phyloP scores from a whole-genome alignment of 257 asterid species.

The Solanum medicagineum region DNA sequence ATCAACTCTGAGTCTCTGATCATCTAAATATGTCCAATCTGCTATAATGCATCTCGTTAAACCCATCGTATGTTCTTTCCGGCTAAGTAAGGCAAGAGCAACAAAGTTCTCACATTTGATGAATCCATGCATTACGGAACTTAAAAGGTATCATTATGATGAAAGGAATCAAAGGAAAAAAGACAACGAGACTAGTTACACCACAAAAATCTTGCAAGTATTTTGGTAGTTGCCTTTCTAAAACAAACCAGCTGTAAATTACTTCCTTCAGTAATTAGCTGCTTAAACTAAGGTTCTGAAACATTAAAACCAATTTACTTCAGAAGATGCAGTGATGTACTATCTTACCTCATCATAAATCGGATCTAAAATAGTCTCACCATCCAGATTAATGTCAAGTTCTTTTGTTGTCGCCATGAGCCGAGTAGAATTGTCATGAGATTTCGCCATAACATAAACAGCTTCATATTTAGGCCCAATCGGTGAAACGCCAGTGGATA shows the following conservation, averaged over 20 bases:
- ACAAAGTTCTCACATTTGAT: not conserved
- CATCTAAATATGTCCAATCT: not conserved
- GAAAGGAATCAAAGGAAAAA: not conserved
- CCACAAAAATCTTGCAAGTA: not conserved
- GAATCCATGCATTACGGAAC: not conserved
- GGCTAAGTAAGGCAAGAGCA: not conserved
- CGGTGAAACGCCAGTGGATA: slow-evolving; percentile 64
- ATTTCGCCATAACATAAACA: slow-evolving; percentile 39
- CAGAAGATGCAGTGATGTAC: not conserved
- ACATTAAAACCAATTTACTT: not conserved
- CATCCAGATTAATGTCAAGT: slow-evolving; percentile 48
- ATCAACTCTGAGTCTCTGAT: not conserved
- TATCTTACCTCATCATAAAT: slow-evolving; percentile 51
- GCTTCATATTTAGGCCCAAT: slow-evolving; percentile 59
- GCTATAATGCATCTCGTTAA: not conserved
- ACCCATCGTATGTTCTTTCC: not conserved
- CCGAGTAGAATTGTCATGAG: slow-evolving; percentile 28
- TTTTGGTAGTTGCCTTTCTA: not conserved
- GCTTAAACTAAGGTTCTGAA: not conserved
- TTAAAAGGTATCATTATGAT: not conserved
- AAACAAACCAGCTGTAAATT: not conserved
- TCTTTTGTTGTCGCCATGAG: slow-evolving; percentile 54
- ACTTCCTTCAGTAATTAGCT: not conserved
- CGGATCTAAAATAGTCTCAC: slow-evolving; percentile 47
- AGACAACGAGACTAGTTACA: not conserved